These are phyloP conservation scores for Eucalyptus pauciflora DNA, from an alignment of 345 rosid genomes.

Conservation along the genomic window DNA sequence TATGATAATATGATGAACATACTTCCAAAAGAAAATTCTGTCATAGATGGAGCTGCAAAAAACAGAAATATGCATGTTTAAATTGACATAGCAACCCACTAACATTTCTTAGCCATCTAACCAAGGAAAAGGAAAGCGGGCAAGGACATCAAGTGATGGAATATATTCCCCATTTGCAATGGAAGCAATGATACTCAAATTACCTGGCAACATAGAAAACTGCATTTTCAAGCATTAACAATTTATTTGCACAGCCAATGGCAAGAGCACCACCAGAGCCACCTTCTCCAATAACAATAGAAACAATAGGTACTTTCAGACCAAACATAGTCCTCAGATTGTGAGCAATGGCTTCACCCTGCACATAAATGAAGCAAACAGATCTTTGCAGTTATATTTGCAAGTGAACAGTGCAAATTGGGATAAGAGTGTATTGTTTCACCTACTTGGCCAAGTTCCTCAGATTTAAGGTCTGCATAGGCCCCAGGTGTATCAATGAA, in stretches of 20 bases:
- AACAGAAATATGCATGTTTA: not conserved
- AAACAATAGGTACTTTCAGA: constrained; percentile 84
- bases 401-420: not conserved
- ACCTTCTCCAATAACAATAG: constrained; percentile 97
- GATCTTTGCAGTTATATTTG: not conserved
- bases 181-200: not conserved
- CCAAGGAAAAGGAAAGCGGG: not conserved
- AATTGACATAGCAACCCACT: not conserved
- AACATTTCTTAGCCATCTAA: not conserved
- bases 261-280: constrained; percentile 99
- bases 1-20: not conserved
- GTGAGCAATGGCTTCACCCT: constrained; percentile 98
- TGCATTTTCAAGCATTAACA: constrained; percentile 93
- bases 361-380: not conserved
- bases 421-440: not conserved
- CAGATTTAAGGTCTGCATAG: constrained; percentile 33
- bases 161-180: not conserved
- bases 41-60: not conserved
- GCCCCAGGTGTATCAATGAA: constrained; percentile 33
- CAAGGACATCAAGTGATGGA: not conserved
- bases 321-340: constrained; percentile 95
- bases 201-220: constrained; percentile 98
- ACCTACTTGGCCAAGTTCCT: constrained; percentile 28
- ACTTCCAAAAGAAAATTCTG: not conserved
- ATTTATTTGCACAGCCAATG: constrained; percentile 87